Evolutionary conservation across 768 basidiomycete species (phyloP).

Genomic region (Russula dissimulans): DNA sequence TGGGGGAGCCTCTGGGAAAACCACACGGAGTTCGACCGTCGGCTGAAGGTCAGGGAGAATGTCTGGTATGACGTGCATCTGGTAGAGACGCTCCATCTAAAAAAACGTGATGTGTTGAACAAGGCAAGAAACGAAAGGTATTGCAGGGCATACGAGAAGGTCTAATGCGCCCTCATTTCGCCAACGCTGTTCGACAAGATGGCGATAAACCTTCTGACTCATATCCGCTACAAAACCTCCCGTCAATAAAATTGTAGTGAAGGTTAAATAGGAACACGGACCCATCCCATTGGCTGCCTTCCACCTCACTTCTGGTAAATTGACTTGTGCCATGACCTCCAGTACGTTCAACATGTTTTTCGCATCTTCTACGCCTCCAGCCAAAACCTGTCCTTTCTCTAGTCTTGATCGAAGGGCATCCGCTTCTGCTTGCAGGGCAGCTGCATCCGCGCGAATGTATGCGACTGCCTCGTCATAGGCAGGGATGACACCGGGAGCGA

Average conservation of each 20-base stretch:
- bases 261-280: slow-evolving; percentile 29
- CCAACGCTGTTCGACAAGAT: slow-evolving; percentile 79
- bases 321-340: slow-evolving; percentile 72
- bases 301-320: slow-evolving; percentile 79
- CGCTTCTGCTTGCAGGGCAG: slow-evolving; percentile 37
- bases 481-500: slow-evolving; percentile 53
- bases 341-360: slow-evolving; percentile 45
- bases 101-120: background rate
- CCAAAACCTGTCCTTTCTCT: slow-evolving; percentile 15
- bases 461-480: slow-evolving; percentile 81
- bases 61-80: slow-evolving; percentile 90
- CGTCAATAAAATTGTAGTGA: background rate
- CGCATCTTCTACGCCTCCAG: slow-evolving; percentile 22
- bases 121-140: background rate
- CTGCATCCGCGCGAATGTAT: slow-evolving; percentile 56
- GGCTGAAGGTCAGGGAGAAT: slow-evolving; percentile 65
- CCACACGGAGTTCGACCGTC: slow-evolving; percentile 63
- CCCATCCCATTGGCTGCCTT: slow-evolving; percentile 70
- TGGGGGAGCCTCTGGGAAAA: slow-evolving; percentile 36
- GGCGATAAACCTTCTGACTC: slow-evolving; percentile 61
- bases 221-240: slow-evolving; percentile 43
- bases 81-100: slow-evolving; percentile 88
- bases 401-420: slow-evolving; percentile 26
- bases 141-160: slow-evolving; percentile 44
- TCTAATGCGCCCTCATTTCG: slow-evolving; percentile 76